These are phyloP conservation scores for Verbena officinalis DNA, from an alignment of 257 asterid genomes.

Conservation along the genomic window DNA sequence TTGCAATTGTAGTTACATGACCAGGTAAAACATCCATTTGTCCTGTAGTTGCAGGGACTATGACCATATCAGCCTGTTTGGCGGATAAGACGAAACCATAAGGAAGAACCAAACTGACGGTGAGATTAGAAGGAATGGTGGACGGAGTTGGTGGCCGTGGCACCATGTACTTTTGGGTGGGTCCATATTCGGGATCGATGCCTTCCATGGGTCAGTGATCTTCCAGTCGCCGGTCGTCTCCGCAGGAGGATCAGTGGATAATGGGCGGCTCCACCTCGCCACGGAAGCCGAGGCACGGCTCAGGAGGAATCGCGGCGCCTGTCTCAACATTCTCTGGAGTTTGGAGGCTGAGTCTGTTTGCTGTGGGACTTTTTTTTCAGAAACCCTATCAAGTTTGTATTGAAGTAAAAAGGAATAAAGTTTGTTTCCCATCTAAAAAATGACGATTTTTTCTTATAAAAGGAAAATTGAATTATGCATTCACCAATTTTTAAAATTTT, in stretches of 20 bases:
- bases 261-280: conserved; percentile 47
- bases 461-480: too few relatives aligned
- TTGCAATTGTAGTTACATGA: conserved; percentile 87
- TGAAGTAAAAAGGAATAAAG: too few relatives aligned
- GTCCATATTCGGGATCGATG: conserved; percentile 44
- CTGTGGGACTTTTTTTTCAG: too few relatives aligned
- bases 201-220: conserved; percentile 50
- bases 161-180: conserved; percentile 56
- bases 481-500: too few relatives aligned
- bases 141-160: conserved; percentile 58
- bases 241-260: conserved; percentile 45
- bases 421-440: too few relatives aligned
- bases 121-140: conserved; percentile 61
- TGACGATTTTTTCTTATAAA: too few relatives aligned
- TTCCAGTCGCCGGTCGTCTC: conserved; percentile 46
- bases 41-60: conserved; percentile 80
- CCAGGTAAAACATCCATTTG: conserved; percentile 98
- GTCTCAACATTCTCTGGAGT: conserved; percentile 44
- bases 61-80: conserved; percentile 88
- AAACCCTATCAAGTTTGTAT: too few relatives aligned
- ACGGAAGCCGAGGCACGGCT: conserved; percentile 40
- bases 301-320: conserved; percentile 41
- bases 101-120: conserved; percentile 64
- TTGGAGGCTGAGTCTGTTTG: too few relatives aligned
- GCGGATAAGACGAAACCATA: conserved; percentile 43